Conservation (phyloP, 164 flowering plant species). For the Cinnamomum chago region DNA sequence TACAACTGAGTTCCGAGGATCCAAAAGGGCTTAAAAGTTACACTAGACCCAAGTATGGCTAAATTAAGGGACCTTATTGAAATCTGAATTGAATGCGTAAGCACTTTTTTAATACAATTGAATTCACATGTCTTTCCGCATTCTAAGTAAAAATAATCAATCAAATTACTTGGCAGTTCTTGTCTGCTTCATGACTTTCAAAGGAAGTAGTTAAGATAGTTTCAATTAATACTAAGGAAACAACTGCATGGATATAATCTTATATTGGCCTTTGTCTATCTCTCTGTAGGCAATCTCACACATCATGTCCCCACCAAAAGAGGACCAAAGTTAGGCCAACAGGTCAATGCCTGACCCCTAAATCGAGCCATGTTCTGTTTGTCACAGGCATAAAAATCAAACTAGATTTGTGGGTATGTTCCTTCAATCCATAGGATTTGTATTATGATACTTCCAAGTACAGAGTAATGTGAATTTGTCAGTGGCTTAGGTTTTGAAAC, state of each 20-base stretch:
- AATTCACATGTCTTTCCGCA: slow-evolving; percentile 27
- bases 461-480: too few relatives aligned
- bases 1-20: too few relatives aligned
- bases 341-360: slow-evolving; percentile 19
- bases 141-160: slow-evolving; percentile 21
- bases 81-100: not conserved
- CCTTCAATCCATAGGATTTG: not conserved
- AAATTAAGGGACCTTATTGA: not conserved
- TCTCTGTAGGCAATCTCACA: slow-evolving; percentile 19
- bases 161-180: slow-evolving; percentile 22
- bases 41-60: not conserved
- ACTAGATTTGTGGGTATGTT: not conserved
- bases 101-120: not conserved
- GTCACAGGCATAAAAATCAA: slow-evolving; percentile 13
- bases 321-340: slow-evolving; percentile 8
- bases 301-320: slow-evolving; percentile 13
- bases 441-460: not conserved
- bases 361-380: slow-evolving; percentile 22
- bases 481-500: not conserved
- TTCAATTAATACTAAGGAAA: slow-evolving; percentile 8
- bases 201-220: slow-evolving; percentile 55
- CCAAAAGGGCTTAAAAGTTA: too few relatives aligned
- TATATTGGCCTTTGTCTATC: slow-evolving; percentile 13
- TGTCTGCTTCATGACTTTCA: slow-evolving; percentile 59
- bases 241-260: slow-evolving; percentile 1